Evolutionary conservation across 2,329 filamentous ascomycete species (phyloP).

Genomic region (Aquanectria penicillioides): DNA sequence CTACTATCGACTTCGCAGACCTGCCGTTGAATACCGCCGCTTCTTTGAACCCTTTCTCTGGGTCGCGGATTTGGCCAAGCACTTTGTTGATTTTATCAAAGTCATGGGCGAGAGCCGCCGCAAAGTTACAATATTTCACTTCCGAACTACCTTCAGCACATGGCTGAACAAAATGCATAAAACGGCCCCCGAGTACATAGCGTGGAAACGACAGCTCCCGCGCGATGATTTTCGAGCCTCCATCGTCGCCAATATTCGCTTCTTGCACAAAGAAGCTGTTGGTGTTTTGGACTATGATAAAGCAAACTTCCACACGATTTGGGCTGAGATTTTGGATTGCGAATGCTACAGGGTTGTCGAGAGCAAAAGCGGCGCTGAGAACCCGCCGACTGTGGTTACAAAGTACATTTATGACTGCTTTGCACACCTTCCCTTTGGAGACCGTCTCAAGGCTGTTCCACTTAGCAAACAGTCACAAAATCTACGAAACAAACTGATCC

Average conservation of each 20-base stretch:
- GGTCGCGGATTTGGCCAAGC: conserved; percentile 76
- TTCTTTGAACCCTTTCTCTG: conserved; percentile 75
- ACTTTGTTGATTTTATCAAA: conserved; percentile 74
- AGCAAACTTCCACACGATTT: conserved; percentile 57
- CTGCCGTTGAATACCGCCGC: conserved; percentile 68
- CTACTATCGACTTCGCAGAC: conserved; percentile 71
- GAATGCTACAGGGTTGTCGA: conserved; percentile 44
- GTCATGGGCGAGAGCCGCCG: conserved; percentile 41
- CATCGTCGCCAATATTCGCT: conserved; percentile 68
- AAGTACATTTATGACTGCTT: conserved; percentile 75
- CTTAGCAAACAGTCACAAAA: conserved; percentile 39
- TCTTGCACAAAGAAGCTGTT: conserved; percentile 72
- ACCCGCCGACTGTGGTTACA: conserved; percentile 71
- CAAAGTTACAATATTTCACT: conserved; percentile 63
- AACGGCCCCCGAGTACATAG: conserved; percentile 51
- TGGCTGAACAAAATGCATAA: conserved; percentile 65
- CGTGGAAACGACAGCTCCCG: conserved; percentile 64
- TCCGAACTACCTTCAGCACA: conserved; percentile 63
- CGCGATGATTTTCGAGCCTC: conserved; percentile 70
- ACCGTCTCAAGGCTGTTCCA: conserved; percentile 55
- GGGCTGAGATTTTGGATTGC: conserved; percentile 60
- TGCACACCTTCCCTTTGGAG: conserved; percentile 67
- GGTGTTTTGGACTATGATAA: conserved; percentile 53
- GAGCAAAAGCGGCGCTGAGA: conserved; percentile 17
- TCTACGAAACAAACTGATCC: conserved; percentile 43